These are phyloP conservation scores for Suhomyces kilbournensis DNA, from an alignment of 805 yeast species.

Conservation along the genomic window DNA sequence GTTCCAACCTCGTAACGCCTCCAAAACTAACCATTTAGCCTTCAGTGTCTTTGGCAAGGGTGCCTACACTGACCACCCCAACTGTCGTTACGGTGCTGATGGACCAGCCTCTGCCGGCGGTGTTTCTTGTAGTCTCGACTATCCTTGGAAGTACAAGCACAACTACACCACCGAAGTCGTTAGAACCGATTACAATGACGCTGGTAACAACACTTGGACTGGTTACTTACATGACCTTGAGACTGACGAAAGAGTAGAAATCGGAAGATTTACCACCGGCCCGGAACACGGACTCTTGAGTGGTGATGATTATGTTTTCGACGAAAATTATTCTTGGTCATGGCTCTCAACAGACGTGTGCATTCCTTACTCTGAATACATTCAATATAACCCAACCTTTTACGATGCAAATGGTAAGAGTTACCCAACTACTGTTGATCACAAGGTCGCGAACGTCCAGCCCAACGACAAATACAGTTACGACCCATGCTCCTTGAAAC, in stretches of 20 bases:
- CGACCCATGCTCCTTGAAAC: background rate
- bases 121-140: conserved; percentile 3
- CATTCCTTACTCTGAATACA: background rate
- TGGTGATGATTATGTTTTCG: background rate
- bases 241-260: background rate
- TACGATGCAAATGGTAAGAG: background rate
- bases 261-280: background rate
- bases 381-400: background rate
- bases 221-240: conserved; percentile 1
- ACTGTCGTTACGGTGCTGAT: conserved; percentile 9
- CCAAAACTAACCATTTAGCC: background rate
- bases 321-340: background rate
- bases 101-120: conserved; percentile 1
- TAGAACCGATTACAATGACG: background rate
- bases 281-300: background rate
- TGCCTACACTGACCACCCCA: background rate
- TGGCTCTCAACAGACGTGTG: background rate
- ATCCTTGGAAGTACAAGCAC: conserved; percentile 4
- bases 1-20: background rate
- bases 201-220: conserved; percentile 1
- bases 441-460: background rate
- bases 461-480: background rate
- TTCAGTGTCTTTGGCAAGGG: conserved; percentile 8
- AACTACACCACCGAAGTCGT: conserved; percentile 4
- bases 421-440: background rate